Base-by-base conservation (phyloP, 306 rosid species). In the Pterocarpus macrocarpus region DNA sequence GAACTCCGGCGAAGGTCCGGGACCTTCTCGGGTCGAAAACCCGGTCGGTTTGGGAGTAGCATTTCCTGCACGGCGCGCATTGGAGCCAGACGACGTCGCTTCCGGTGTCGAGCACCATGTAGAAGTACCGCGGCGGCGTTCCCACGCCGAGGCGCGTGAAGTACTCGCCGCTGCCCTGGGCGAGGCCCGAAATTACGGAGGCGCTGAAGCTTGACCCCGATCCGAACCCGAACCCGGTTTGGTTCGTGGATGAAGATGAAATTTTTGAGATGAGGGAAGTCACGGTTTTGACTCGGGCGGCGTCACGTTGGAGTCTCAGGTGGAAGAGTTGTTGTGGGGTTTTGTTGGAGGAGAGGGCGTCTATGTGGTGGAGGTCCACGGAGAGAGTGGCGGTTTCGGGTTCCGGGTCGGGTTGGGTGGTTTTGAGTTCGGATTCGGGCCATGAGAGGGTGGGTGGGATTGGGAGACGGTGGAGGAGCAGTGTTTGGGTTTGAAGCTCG, bases 61-160 rank as follows among this genome's bases (percentile, higher is more conserved):
- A 95, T 30, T 83, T 91, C n/a, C 75, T 82, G 55, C 99, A 95
- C 0, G 98, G 99, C 7, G 97, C 90, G 12, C 99, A 93, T 73
- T 95, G 98, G 49, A 95, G 85, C 99, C 98, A 93, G 47, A 95
- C 94, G 59, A 95, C 75, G 87, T 95, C 99, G 65, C 97, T 91
- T 49, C 99, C 98, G 0, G 98, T 95, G 71, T 95, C 99, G 6
- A 95, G 75, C 5, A 95, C 98, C 98, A 95, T 86, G 87, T 86
- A 95, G 1, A 92, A 71, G 71, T 91, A 91, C 22, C 68, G 90
- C 0, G 99, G 90, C 0, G 99, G 99, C 0, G 97, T 91, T 0
- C 97, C 99, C 0, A 95, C 95, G 1, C 99, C 99, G 5, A 95
- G 64, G 67, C 99, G 94, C 9, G 99, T 95, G 95, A 95, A 95